phyloP scores from a whole-genome alignment of 805 yeast species.

The Pichia rugopelliculosa region DNA sequence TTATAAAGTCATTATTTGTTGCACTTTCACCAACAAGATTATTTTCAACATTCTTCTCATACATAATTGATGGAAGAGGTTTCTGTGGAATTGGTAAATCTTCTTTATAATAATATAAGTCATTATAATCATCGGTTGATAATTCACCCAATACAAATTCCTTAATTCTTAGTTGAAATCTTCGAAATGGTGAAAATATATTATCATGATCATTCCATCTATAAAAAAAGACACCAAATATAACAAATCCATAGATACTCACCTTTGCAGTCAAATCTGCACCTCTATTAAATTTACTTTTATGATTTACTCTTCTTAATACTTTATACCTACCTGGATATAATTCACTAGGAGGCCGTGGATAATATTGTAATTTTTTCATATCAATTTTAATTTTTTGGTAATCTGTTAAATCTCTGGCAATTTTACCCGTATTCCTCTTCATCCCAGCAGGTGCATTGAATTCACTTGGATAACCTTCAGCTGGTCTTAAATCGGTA shows the following conservation, averaged over 20 bases:
- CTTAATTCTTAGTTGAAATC: conserved; percentile 51
- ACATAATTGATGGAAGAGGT: conserved; percentile 30
- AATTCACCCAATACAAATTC: conserved; percentile 47
- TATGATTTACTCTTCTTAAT: conserved; percentile 49
- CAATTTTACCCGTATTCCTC: conserved; percentile 36
- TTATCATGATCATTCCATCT: conserved; percentile 82
- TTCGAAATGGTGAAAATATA: conserved; percentile 59
- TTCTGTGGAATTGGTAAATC: conserved; percentile 33
- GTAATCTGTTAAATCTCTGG: conserved; percentile 60
- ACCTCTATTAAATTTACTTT: conserved; percentile 50
- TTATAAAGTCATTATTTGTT: conserved; percentile 38
- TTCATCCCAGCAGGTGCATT: conserved; percentile 57
- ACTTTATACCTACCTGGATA: conserved; percentile 79
- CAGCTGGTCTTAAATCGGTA: conserved; percentile 65
- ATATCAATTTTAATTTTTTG: conserved; percentile 65
- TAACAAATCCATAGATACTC: conserved; percentile 40
- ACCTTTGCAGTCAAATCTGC: conserved; percentile 49
- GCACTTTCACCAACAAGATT: conserved; percentile 27
- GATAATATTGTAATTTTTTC: conserved; percentile 66
- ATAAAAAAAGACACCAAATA: conserved; percentile 63
- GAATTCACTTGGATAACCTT: conserved; percentile 82
- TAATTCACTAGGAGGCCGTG: conserved; percentile 63
- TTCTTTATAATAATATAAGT: conserved; percentile 40
- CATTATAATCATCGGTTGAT: conserved; percentile 53
- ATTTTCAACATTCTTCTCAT: conserved; percentile 32